Evolutionary conservation across 1,139 yeast species (phyloP).

Genomic region (Hemisphaericaspora xylofermentans): DNA sequence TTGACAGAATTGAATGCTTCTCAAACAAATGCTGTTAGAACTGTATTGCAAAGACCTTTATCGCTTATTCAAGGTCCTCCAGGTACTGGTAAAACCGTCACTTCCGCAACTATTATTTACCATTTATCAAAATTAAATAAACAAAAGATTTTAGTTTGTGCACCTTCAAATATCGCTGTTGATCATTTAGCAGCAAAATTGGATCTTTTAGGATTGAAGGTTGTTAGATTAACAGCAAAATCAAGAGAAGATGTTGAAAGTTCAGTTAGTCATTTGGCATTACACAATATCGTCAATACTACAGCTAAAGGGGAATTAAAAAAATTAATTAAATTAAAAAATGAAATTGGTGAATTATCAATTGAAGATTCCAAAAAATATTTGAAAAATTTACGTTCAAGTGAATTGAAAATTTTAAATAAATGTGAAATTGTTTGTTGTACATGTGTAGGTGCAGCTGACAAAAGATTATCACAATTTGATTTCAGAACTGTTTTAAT

Average conservation of each 20-base stretch:
- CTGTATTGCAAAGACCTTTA: constrained; percentile 72
- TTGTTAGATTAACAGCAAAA: constrained; percentile 74
- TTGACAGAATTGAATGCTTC: constrained; percentile 73
- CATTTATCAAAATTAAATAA: constrained; percentile 63
- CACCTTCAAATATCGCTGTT: constrained; percentile 94
- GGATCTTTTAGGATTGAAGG: constrained; percentile 64
- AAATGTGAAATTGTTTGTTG: constrained; percentile 82
- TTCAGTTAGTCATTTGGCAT: constrained; percentile 51
- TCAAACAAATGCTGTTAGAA: constrained; percentile 73
- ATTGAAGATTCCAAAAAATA: constrained; percentile 49
- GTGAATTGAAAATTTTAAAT: constrained; percentile 52
- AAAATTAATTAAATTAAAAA: constrained; percentile 56
- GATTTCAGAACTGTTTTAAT: constrained; percentile 77
- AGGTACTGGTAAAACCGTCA: constrained; percentile 94
- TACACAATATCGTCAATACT: constrained; percentile 49
- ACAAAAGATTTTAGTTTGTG: constrained; percentile 76
- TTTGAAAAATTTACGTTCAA: constrained; percentile 38
- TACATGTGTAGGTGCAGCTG: constrained; percentile 94
- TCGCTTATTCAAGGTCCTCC: constrained; percentile 98
- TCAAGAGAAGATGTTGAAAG: constrained; percentile 80
- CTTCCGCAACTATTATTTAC: constrained; percentile 85
- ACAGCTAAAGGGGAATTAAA: constrained; percentile 56
- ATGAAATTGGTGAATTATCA: constrained; percentile 71
- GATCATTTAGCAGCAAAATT: constrained; percentile 84
- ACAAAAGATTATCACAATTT: constrained; percentile 51